Conservation (phyloP, 1,284 basidiomycete species). For the Naganishia cerealis region DNA sequence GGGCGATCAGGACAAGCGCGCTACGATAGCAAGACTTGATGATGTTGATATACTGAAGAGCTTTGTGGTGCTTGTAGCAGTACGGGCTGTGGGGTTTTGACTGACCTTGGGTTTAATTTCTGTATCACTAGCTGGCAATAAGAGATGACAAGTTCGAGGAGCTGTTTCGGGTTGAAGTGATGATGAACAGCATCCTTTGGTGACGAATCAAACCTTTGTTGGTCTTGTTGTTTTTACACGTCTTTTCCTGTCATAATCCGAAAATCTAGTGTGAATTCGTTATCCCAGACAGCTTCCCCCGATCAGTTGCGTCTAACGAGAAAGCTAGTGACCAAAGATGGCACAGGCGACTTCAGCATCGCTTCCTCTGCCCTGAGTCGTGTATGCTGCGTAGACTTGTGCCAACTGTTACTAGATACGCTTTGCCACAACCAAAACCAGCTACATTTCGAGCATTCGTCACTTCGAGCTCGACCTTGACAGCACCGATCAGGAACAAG, state of each 20-base stretch:
- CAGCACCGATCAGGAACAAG: constrained; percentile 1
- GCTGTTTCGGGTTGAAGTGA: neutral
- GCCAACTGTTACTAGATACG: constrained; percentile 18
- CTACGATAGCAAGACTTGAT: neutral
- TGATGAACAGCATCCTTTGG: neutral
- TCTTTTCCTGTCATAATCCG: too few species aligned
- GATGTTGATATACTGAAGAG: too few species aligned
- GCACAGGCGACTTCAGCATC: neutral
- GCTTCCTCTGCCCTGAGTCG: neutral
- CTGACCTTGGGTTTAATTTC: too few species aligned
- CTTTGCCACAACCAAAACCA: neutral
- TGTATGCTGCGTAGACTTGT: constrained; percentile 29
- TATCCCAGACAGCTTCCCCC: neutral
- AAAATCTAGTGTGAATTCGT: constrained; percentile 10
- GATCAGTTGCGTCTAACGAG: neutral
- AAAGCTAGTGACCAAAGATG: neutral
- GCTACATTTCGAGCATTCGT: constrained; percentile 18
- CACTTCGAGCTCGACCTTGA: constrained; percentile 27
- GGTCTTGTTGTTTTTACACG: neutral
- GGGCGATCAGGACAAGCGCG: neutral
- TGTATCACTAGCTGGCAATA: too few species aligned
- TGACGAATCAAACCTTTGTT: constrained; percentile 1
- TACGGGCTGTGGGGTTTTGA: too few species aligned
- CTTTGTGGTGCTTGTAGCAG: too few species aligned
- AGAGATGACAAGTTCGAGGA: too few species aligned